Base-by-base conservation (phyloP, 2,329 filamentous ascomycete genomes). In the Tricladium varicosporioides region DNA sequence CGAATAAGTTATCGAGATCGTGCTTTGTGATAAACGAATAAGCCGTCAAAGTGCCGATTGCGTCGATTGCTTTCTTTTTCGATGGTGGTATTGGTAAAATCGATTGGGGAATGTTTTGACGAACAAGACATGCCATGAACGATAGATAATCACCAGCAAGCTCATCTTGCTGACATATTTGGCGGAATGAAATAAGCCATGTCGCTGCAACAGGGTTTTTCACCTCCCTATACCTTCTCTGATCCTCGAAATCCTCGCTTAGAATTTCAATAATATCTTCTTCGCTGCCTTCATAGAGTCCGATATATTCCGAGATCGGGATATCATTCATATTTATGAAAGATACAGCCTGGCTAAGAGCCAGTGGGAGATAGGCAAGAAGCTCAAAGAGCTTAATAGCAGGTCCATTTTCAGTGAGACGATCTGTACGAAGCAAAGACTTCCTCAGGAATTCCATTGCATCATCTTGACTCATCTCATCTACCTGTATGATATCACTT, bases 21-120 rank as follows among this genome's bases (percentile, higher is more conserved):
- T 22, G 51, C 19, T 54, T 33, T 31, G 22, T 54, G 14, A 54
- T 48, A 36, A 54, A 54, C 36, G 42, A 19, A 48, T 47, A 54
- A 13, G 40, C 51, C 19, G 16, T 56, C 2, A 56, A 18, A 10
- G 54, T 56, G 36, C n/a, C 8, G 40, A 16, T 44, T 47, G 19
- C 15, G 32, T 31, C 18, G 14, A 19, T 32, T 8, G 70, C 72
- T 11, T 48, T 36, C 13, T 36, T 36, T 13, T 36, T 36, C 32
- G 32, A 36, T 36, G 7, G 32, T 36, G 32, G 8, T 36, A 13
- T 7, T 36, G 32, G 32, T 36, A 36, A 36, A 36, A 45, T 8
- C 8, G 8, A 45, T 14, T 5, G n/a, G 11, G 48, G 14, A 16
- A 33, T 33, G 19, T 33, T 33, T 7, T 55, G 40, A 9, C 48